These are phyloP conservation scores for Earliella scabrosa DNA, from an alignment of 1,284 basidiomycete genomes.

Conservation along the genomic window DNA sequence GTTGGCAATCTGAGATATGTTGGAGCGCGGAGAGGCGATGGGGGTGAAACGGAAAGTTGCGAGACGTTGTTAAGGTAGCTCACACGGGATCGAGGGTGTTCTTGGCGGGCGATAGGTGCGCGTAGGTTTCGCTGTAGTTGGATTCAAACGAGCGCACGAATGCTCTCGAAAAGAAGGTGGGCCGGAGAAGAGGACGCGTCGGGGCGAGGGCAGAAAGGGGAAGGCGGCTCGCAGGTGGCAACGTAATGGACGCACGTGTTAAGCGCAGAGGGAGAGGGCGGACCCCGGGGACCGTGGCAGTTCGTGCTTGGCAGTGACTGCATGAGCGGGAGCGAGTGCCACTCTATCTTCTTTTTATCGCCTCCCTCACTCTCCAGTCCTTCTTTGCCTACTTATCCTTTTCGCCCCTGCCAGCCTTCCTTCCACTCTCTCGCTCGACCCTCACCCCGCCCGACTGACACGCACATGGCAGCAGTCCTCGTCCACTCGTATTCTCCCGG, in stretches of 20 bases:
- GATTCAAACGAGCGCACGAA: neutral
- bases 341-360: slow-evolving; percentile 21
- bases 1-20: slow-evolving; percentile 24
- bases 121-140: no score
- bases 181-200: neutral
- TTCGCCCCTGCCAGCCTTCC: slow-evolving; percentile 41
- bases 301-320: slow-evolving; percentile 20
- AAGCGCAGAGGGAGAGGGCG: slow-evolving; percentile 9
- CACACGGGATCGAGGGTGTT: neutral
- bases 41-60: slow-evolving; percentile 26
- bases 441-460: slow-evolving; percentile 8
- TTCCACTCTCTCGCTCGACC: slow-evolving; percentile 30
- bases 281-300: slow-evolving; percentile 27
- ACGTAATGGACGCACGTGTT: slow-evolving; percentile 30
- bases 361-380: slow-evolving; percentile 25
- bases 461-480: slow-evolving; percentile 31
- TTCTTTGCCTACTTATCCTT: slow-evolving; percentile 14
- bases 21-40: slow-evolving; percentile 20
- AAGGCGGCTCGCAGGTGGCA: slow-evolving; percentile 1
- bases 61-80: slow-evolving; percentile 18
- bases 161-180: neutral
- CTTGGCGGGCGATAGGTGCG: slow-evolving; percentile 9
- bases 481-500: slow-evolving; percentile 7
- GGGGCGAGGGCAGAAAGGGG: slow-evolving; percentile 2
- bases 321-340: slow-evolving; percentile 13